A percentile compares a stretch with the other conserved stretches of the same genome.
Evolutionary conservation across 2,329 filamentous ascomycete species (phyloP).

Genomic region (Exutisphaerella laricina): DNA sequence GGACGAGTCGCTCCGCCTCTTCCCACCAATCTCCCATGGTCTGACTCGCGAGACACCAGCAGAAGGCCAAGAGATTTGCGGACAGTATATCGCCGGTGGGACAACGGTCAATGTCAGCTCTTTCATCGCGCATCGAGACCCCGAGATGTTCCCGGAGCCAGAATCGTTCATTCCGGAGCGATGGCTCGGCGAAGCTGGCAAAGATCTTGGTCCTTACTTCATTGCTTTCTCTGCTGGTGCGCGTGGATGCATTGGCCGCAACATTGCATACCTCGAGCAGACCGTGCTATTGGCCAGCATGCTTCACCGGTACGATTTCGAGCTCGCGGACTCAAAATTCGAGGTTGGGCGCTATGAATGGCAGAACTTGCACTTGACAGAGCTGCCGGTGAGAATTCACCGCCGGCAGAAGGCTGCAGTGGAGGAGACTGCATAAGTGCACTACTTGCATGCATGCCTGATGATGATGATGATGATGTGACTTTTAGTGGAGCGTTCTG

Average conservation of each 20-base stretch:
- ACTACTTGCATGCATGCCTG: neutral
- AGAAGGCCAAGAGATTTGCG: slow-evolving; percentile 16
- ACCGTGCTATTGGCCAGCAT: slow-evolving; percentile 27
- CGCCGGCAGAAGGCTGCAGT: slow-evolving; percentile 22
- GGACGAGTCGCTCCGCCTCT: slow-evolving; percentile 18
- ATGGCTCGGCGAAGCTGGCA: slow-evolving; percentile 21
- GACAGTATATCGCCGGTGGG: slow-evolving; percentile 12
- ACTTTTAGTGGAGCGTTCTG: slow-evolving; percentile 4
- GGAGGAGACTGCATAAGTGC: neutral
- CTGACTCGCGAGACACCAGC: slow-evolving; percentile 16
- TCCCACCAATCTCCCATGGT: slow-evolving; percentile 16
- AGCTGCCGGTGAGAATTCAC: slow-evolving; percentile 38
- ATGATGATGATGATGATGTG: slow-evolving; percentile 2
- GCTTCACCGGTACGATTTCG: slow-evolving; percentile 36
- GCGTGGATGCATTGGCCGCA: slow-evolving; percentile 33
- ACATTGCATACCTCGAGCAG: slow-evolving; percentile 30
- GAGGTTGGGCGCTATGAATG: slow-evolving; percentile 34
- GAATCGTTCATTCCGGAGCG: slow-evolving; percentile 17
- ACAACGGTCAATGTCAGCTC: slow-evolving; percentile 18
- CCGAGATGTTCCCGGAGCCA: slow-evolving; percentile 32
- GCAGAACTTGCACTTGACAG: slow-evolving; percentile 35
- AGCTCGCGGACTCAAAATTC: slow-evolving; percentile 34
- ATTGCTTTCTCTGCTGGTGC: slow-evolving; percentile 34
- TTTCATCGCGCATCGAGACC: slow-evolving; percentile 16
- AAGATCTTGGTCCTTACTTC: slow-evolving; percentile 16